phyloP scores from a whole-genome alignment of 1,139 yeast genomes.

The Blastobotrys elegans region DNA sequence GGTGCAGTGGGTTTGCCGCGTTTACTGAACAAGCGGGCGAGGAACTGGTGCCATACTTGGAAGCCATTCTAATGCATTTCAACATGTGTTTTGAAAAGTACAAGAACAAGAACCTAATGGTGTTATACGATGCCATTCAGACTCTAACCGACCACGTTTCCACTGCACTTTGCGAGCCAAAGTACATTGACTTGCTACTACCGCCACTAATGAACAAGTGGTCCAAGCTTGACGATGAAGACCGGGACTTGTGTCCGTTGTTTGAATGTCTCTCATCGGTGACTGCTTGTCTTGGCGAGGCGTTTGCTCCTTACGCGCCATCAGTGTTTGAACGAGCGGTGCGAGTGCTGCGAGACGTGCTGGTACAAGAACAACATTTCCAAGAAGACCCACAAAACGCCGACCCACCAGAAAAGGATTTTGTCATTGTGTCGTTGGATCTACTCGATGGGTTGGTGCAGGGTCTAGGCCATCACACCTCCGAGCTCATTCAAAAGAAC shows the following conservation, averaged over 20 bases:
- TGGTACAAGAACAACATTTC: slow-evolving; percentile 61
- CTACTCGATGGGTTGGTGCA: slow-evolving; percentile 88
- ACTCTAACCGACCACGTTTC: slow-evolving; percentile 73
- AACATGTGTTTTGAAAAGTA: slow-evolving; percentile 68
- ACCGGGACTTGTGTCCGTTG: slow-evolving; percentile 83
- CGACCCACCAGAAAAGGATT: slow-evolving; percentile 85
- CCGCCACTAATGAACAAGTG: slow-evolving; percentile 82
- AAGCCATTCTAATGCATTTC: slow-evolving; percentile 64
- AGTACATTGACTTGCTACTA: slow-evolving; percentile 56
- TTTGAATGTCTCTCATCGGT: slow-evolving; percentile 89
- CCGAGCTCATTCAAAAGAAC: slow-evolving; percentile 44
- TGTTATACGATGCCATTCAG: slow-evolving; percentile 87
- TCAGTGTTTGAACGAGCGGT: slow-evolving; percentile 82
- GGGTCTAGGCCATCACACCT: slow-evolving; percentile 67
- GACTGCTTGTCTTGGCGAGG: slow-evolving; percentile 79
- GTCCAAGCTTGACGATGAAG: slow-evolving; percentile 68
- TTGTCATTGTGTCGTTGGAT: slow-evolving; percentile 83
- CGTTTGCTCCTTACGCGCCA: slow-evolving; percentile 84
- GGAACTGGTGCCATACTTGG: slow-evolving; percentile 52
- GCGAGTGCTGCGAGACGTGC: slow-evolving; percentile 60
- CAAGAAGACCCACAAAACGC: slow-evolving; percentile 56
- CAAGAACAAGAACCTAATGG: slow-evolving; percentile 74
- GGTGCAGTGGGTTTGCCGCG: slow-evolving; percentile 79
- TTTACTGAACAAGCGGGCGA: slow-evolving; percentile 75
- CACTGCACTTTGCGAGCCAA: slow-evolving; percentile 48